These are phyloP conservation scores for Lanmaoa pseudosensibilis DNA, from an alignment of 768 basidiomycete genomes.

Conservation along the genomic window DNA sequence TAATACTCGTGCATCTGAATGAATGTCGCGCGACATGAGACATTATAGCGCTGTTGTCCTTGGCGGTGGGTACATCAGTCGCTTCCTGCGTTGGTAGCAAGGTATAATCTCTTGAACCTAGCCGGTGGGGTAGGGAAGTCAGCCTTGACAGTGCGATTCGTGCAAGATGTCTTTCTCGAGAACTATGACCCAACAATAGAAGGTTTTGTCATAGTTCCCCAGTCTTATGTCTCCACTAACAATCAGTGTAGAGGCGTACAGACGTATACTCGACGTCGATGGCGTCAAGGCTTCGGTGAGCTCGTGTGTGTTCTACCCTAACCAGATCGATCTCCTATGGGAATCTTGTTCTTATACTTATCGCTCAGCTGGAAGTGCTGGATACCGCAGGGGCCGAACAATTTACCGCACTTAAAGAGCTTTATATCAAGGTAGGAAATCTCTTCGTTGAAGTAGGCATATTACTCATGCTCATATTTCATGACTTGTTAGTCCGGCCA, in stretches of 20 bases:
- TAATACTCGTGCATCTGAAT: background rate
- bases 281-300: constrained; percentile 60
- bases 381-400: constrained; percentile 89
- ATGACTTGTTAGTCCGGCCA: constrained; percentile 50
- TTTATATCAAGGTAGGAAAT: constrained; percentile 68
- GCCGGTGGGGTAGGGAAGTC: constrained; percentile 91
- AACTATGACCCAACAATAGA: constrained; percentile 85
- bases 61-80: constrained; percentile 54
- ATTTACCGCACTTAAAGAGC: constrained; percentile 76
- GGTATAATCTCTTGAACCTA: constrained; percentile 29
- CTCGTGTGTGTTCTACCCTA: constrained; percentile 21
- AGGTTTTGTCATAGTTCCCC: constrained; percentile 41
- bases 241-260: constrained; percentile 61
- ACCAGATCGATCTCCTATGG: constrained; percentile 2
- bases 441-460: background rate
- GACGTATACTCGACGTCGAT: constrained; percentile 63
- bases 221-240: constrained; percentile 9
- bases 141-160: constrained; percentile 78
- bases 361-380: constrained; percentile 66
- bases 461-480: background rate
- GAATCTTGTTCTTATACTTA: constrained; percentile 15
- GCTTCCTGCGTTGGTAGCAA: background rate
- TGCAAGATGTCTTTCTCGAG: constrained; percentile 70
- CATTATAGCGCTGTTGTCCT: constrained; percentile 78
- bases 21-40: constrained; percentile 46